phyloP scores from a whole-genome alignment of 805 yeast species.

The Pichia nakasei region DNA sequence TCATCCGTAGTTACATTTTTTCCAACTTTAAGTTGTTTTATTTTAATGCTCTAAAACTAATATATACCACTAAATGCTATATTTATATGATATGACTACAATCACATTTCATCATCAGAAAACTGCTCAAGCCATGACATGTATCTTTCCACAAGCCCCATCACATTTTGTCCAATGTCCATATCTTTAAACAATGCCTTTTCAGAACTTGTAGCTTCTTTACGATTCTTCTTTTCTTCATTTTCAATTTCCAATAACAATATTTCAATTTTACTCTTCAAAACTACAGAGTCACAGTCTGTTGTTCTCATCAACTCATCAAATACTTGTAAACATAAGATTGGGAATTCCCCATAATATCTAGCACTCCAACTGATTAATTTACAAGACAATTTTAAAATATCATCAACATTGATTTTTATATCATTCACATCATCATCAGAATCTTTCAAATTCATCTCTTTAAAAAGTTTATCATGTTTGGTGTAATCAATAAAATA shows the following conservation, averaged over 20 bases:
- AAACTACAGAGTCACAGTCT: slow-evolving; percentile 27
- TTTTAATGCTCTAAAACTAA: not conserved
- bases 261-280: slow-evolving; percentile 31
- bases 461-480: slow-evolving; percentile 10
- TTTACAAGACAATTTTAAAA: slow-evolving; percentile 37
- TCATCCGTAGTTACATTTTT: too few species aligned
- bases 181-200: slow-evolving; percentile 4
- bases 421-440: slow-evolving; percentile 1
- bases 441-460: slow-evolving; percentile 5
- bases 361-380: slow-evolving; percentile 54
- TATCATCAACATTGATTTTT: slow-evolving; percentile 25
- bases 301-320: slow-evolving; percentile 32
- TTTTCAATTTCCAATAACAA: slow-evolving; percentile 14
- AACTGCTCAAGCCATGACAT: slow-evolving; percentile 27
- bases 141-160: slow-evolving; percentile 20
- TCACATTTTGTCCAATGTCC: slow-evolving; percentile 11
- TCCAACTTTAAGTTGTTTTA: too few species aligned
- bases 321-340: slow-evolving; percentile 32
- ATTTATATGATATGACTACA: too few species aligned
- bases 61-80: not conserved
- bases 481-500: slow-evolving; percentile 29
- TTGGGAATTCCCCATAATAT: slow-evolving; percentile 51
- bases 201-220: slow-evolving; percentile 12
- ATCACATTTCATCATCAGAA: slow-evolving; percentile 5
- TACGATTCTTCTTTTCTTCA: not conserved